Conservation (phyloP, 495 filamentous ascomycete genomes). For the Xylaria acuta region DNA sequence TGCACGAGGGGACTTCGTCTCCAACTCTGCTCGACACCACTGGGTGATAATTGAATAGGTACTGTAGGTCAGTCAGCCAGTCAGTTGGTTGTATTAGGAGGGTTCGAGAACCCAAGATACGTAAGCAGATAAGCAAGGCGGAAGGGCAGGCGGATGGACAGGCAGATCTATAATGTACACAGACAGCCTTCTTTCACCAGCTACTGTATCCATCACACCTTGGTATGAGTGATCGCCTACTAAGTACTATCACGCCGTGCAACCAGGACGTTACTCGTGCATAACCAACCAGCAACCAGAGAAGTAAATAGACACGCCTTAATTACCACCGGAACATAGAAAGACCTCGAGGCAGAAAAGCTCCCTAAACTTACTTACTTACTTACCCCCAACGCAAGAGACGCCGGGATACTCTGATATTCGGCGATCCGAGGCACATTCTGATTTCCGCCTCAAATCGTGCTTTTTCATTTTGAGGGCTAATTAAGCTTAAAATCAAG, state of each 20-base stretch:
- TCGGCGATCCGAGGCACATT: background rate
- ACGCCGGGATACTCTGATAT: background rate
- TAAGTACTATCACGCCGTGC: background rate
- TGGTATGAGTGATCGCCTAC: background rate
- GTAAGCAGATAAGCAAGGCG: slow-evolving; percentile 8
- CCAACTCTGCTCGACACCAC: background rate
- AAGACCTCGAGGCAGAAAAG: background rate
- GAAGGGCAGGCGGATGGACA: background rate
- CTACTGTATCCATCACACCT: no score
- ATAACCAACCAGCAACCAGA: background rate
- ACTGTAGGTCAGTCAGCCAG: background rate
- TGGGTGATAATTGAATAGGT: background rate
- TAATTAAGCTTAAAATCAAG: background rate
- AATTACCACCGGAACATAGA: background rate
- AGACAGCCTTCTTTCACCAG: background rate
- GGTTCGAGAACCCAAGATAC: background rate
- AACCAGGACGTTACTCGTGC: background rate
- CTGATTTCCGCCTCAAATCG: background rate
- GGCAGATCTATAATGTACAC: no score
- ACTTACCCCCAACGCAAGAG: background rate
- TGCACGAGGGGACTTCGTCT: background rate
- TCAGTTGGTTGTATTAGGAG: background rate
- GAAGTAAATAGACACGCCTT: background rate
- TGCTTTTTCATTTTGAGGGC: background rate
- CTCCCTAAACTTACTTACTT: background rate